Conservation (phyloP, 2,329 filamentous ascomycete genomes). For the Ophiostoma perfectum region DNA sequence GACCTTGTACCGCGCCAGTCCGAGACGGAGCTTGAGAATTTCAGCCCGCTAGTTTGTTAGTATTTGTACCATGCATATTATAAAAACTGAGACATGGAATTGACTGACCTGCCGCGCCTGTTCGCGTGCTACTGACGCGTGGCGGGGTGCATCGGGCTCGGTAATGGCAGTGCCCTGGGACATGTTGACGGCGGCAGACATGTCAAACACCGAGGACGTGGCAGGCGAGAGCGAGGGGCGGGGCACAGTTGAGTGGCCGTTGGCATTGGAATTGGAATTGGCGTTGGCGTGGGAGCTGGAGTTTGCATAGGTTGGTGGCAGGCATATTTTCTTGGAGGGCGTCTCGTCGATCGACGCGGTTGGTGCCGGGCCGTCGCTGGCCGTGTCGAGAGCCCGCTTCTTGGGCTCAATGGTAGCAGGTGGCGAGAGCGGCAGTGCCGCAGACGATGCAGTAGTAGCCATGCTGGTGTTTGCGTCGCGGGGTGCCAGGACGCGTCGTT, state of each 20-base stretch:
- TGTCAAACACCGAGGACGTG: conserved; percentile 48
- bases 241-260: background rate
- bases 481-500: conserved; percentile 44
- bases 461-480: conserved; percentile 29
- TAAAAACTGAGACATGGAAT: background rate
- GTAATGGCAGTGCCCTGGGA: conserved; percentile 47
- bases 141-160: conserved; percentile 39
- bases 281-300: background rate
- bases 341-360: conserved; percentile 9
- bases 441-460: background rate
- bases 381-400: conserved; percentile 14
- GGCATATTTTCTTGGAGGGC: conserved; percentile 11
- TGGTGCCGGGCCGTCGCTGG: conserved; percentile 6
- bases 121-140: conserved; percentile 34
- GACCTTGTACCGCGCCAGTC: conserved; percentile 69
- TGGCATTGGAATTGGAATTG: background rate
- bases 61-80: background rate
- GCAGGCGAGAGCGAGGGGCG: conserved; percentile 7
- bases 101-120: conserved; percentile 47
- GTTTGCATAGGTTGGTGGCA: conserved; percentile 25
- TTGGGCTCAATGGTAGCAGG: conserved; percentile 13
- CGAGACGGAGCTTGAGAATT: conserved; percentile 61
- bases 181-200: conserved; percentile 40
- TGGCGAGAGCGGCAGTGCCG: conserved; percentile 11
- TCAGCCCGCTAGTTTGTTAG: conserved; percentile 51